These are phyloP conservation scores for Pichia sp. DNA, from an alignment of 1,139 yeast species.

Conservation along the genomic window DNA sequence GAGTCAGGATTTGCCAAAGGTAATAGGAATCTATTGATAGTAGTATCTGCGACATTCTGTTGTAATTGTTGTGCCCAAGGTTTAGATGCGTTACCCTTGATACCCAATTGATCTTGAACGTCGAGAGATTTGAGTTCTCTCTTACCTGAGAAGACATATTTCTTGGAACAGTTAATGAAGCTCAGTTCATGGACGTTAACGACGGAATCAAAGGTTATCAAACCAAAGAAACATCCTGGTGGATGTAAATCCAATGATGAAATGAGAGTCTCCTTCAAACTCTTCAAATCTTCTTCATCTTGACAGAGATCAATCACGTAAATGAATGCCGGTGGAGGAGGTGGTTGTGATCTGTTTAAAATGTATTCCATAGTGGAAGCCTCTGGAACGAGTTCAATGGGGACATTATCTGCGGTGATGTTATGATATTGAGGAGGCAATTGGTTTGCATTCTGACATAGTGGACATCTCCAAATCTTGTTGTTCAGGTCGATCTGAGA, in stretches of 20 bases:
- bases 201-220: constrained; percentile 91
- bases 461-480: constrained; percentile 84
- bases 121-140: constrained; percentile 45
- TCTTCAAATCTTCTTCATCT: constrained; percentile 85
- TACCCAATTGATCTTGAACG: constrained; percentile 29
- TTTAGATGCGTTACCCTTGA: constrained; percentile 27
- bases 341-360: constrained; percentile 48
- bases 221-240: constrained; percentile 86
- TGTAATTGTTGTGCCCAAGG: constrained; percentile 29
- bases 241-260: constrained; percentile 81
- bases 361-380: constrained; percentile 91
- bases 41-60: constrained; percentile 16
- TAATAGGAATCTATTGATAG: constrained; percentile 71
- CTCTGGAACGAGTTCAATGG: constrained; percentile 72
- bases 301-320: constrained; percentile 93
- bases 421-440: constrained; percentile 88
- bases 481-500: constrained; percentile 75
- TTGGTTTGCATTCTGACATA: constrained; percentile 79
- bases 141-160: constrained; percentile 89
- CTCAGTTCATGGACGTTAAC: constrained; percentile 92
- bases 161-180: constrained; percentile 66
- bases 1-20: constrained; percentile 81
- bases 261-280: constrained; percentile 80
- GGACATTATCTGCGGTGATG: constrained; percentile 74
- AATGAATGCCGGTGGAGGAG: constrained; percentile 90